These are phyloP conservation scores for Aegilops sharonensis DNA, from an alignment of 176 grass and related monocot species.

Conservation along the genomic window DNA sequence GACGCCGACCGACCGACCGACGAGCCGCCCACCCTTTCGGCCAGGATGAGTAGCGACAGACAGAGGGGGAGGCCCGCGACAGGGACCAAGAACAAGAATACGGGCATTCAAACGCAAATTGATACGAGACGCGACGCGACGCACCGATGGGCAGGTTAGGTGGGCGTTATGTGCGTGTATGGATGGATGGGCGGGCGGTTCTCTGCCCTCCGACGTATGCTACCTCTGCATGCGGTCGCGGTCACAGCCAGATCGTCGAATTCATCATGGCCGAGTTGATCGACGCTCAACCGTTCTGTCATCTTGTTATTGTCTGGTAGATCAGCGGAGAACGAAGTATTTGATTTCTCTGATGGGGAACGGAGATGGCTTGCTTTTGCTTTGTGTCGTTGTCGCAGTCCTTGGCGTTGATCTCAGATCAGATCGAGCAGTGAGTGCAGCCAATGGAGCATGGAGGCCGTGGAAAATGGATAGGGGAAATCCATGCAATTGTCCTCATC, in stretches of 20 bases:
- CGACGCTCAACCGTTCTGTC: neutral
- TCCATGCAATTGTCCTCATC: constrained; percentile 2
- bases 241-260: neutral
- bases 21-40: constrained; percentile 32
- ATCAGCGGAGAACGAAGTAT: neutral
- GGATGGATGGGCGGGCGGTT: neutral
- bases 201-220: neutral
- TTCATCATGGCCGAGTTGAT: neutral
- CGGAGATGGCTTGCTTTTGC: neutral
- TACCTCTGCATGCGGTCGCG: neutral
- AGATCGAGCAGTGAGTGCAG: neutral
- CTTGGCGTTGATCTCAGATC: neutral
- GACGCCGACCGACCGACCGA: neutral
- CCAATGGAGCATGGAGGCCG: neutral
- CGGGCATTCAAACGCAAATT: neutral
- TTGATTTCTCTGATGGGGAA: neutral
- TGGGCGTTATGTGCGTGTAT: neutral
- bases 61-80: neutral
- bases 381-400: neutral
- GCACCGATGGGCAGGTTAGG: neutral
- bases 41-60: constrained; percentile 23
- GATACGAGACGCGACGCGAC: neutral
- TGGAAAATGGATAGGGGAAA: neutral
- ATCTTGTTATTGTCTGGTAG: neutral
- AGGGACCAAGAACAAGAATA: constrained; percentile 1